Percentiles rank a stretch among this genome's conserved stretches.
Evolutionary conservation across 108 stramenopile species (phyloP).

Genomic region (Discostella pseudostelligera): DNA sequence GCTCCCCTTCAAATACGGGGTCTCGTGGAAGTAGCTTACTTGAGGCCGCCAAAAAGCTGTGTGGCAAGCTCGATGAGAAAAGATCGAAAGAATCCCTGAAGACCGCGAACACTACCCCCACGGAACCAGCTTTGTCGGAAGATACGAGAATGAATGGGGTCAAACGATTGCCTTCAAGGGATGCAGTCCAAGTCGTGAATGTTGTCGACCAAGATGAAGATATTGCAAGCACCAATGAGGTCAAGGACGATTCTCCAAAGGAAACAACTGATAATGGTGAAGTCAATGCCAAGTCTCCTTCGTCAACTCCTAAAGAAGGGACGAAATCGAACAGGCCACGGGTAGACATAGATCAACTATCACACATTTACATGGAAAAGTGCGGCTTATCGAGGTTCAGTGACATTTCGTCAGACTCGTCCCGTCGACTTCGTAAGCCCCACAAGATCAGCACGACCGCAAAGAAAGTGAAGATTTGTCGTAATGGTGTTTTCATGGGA

Average conservation of each 20-base stretch:
- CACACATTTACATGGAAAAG: conserved; percentile 45
- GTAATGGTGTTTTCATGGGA: conserved; percentile 53
- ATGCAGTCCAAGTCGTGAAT: background rate
- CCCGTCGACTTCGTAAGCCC: conserved; percentile 14
- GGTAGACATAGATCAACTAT: conserved; percentile 41
- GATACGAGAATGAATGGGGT: background rate
- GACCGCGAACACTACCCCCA: background rate
- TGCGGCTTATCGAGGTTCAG: conserved; percentile 44
- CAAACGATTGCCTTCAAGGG: background rate
- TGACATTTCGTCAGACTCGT: conserved; percentile 38
- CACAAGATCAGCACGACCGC: conserved; percentile 8
- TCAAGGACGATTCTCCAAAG: conserved; percentile 17
- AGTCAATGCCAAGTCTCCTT: conserved; percentile 1
- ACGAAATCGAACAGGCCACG: conserved; percentile 9
- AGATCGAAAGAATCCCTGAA: conserved; percentile 12
- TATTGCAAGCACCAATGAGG: conserved; percentile 1
- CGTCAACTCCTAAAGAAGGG: background rate
- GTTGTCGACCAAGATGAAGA: conserved; percentile 16
- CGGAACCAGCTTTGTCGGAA: background rate
- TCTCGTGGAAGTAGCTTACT: conserved; percentile 41
- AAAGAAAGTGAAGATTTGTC: conserved; percentile 50
- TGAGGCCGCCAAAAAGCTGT: conserved; percentile 43
- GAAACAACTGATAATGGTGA: background rate
- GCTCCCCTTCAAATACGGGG: conserved; percentile 6
- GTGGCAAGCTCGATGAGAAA: conserved; percentile 41